Base-by-base conservation (phyloP, 139 green algal genomes). In the Edaphochlamys debaryana region DNA sequence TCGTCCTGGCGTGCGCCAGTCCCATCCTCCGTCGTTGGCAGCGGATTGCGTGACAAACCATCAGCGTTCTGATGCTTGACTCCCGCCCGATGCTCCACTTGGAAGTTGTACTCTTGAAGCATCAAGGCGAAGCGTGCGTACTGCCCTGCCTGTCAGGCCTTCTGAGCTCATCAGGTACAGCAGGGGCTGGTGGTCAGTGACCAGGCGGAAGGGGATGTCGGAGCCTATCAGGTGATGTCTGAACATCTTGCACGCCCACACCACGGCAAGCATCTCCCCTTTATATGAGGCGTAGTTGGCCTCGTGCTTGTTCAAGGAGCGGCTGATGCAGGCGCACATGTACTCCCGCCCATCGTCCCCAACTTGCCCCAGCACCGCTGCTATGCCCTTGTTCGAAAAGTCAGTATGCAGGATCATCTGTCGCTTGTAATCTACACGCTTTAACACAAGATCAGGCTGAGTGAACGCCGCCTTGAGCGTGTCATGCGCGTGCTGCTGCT, bases 351-450 rank as follows among this genome's bases (percentile, higher is more conserved):
- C 87, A 54, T 85, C 70, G 32, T 58, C 71, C 30, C 80, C 78
- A 2, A 63, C 22, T 69, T 92, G 88, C 17, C 68, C 82, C 3
- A 92, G 45, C 13, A 92, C 86, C 11, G 86, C 89, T 9, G 69
- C 77, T 9, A 89, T 80, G 37, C 84, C 80, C 0, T 74, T 64
- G 0, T 32, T 45, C 22, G 27, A 37, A 22, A 67, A 86, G 37
- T 90, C 68, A 2, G 68, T 75, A 15, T 75, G 68, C 7, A 75
- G 29, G 9, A 75, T 40, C 2, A 75, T 8, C 11, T 37, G 68
- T 8, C 15, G 7, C 7, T 3, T 29, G 25, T 75, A 75, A 30
- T 75, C 68, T 9, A 74, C 40, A 5, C 68, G 63, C 1, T 54
- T 22, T 34, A 90, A 52, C 22, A 42, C 52, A 29, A 70, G 2